Conservation (phyloP, 306 rosid genomes). For the Lablab purpureus region DNA sequence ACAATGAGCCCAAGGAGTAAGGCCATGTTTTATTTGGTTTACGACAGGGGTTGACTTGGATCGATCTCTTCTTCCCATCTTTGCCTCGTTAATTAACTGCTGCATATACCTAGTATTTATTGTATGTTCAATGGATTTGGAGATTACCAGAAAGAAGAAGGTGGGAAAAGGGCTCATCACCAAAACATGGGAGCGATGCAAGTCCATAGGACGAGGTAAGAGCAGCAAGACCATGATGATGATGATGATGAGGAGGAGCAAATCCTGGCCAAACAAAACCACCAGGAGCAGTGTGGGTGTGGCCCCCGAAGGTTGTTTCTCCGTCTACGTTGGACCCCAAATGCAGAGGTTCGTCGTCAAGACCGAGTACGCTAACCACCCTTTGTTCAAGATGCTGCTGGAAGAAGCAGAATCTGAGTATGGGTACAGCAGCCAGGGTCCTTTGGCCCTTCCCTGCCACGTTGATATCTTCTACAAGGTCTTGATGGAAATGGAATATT, state of each 20-base stretch:
- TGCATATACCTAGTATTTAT: too few relatives aligned
- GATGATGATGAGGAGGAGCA: conserved; percentile 46
- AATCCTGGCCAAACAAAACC: conserved; percentile 58
- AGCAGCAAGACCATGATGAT: neutral
- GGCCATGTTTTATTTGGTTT: conserved; percentile 66
- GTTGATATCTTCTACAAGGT: conserved; percentile 72
- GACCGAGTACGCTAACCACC: conserved; percentile 76
- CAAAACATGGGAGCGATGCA: conserved; percentile 89
- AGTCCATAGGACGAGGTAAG: conserved; percentile 60
- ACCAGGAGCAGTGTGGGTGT: neutral
- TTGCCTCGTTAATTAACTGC: too few relatives aligned
- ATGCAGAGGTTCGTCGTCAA: conserved; percentile 73
- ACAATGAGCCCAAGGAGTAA: conserved; percentile 75
- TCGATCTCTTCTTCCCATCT: too few relatives aligned
- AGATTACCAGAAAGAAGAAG: conserved; percentile 27
- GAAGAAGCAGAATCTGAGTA: conserved; percentile 92
- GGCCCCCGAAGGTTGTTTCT: conserved; percentile 77
- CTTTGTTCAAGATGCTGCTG: conserved; percentile 73
- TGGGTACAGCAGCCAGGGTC: conserved; percentile 75
- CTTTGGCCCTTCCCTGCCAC: conserved; percentile 76
- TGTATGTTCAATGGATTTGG: neutral
- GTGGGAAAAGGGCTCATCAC: conserved; percentile 49
- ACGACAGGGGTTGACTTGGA: conserved; percentile 76
- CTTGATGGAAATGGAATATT: conserved; percentile 69
- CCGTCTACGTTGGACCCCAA: conserved; percentile 82